phyloP scores from a whole-genome alignment of 768 basidiomycete genomes.

The Symmetrospora coprosmae region DNA sequence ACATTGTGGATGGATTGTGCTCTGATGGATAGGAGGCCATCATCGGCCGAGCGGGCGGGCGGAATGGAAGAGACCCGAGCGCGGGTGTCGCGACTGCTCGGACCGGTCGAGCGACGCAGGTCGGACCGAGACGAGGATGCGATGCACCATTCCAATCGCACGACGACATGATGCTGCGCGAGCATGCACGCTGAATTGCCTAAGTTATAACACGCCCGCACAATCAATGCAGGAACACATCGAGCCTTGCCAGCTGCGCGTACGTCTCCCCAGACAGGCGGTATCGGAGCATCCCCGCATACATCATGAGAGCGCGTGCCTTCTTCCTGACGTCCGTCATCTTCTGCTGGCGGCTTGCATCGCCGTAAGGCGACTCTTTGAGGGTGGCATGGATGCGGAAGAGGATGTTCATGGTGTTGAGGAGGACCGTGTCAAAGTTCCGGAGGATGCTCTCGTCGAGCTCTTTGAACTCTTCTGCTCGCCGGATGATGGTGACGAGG shows the following conservation, averaged over 20 bases:
- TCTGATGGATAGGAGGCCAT: too few relatives aligned
- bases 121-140: too few relatives aligned
- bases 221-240: slow-evolving; percentile 45
- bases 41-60: too few relatives aligned
- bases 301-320: slow-evolving; percentile 72
- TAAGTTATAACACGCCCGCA: too few relatives aligned
- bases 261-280: slow-evolving; percentile 82
- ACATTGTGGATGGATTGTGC: too few relatives aligned
- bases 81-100: too few relatives aligned
- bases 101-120: too few relatives aligned
- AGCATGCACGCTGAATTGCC: too few relatives aligned
- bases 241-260: slow-evolving; percentile 66
- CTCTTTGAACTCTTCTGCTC: slow-evolving; percentile 78
- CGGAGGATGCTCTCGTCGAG: slow-evolving; percentile 69
- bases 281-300: slow-evolving; percentile 66
- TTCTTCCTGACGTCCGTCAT: slow-evolving; percentile 57
- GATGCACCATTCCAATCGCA: too few relatives aligned
- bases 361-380: slow-evolving; percentile 57
- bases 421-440: slow-evolving; percentile 74
- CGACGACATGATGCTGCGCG: too few relatives aligned
- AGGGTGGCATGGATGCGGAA: slow-evolving; percentile 63
- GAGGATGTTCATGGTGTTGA: slow-evolving; percentile 82
- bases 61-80: too few relatives aligned
- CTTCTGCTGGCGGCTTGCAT: slow-evolving; percentile 62
- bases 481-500: slow-evolving; percentile 64